Evolutionary conservation across 202 grass and related monocot genomes (phyloP).

Genomic region (Setaria italica): DNA sequence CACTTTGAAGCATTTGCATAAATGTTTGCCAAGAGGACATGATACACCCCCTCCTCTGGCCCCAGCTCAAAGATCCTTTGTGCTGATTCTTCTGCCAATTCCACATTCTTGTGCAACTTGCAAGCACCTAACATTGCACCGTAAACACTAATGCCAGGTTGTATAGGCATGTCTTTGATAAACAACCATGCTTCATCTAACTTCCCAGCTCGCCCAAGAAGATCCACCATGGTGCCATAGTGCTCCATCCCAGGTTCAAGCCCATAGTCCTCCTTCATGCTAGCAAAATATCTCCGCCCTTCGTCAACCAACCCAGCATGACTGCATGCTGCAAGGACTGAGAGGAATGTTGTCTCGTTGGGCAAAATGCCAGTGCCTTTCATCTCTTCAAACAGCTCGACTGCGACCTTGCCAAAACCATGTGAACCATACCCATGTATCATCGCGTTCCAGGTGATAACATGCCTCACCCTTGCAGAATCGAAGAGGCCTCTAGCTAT

Average conservation of each 20-base stretch:
- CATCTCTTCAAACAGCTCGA: conserved; percentile 66
- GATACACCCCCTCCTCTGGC: conserved; percentile 75
- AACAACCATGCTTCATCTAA: conserved; percentile 85
- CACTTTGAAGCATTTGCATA: conserved; percentile 89
- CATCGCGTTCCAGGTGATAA: conserved; percentile 82
- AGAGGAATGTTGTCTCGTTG: conserved; percentile 61
- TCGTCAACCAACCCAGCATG: conserved; percentile 74
- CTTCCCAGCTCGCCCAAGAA: conserved; percentile 77
- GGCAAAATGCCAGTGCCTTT: conserved; percentile 43
- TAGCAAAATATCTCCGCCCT: conserved; percentile 57
- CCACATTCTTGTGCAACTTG: conserved; percentile 79
- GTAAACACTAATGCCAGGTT: conserved; percentile 74
- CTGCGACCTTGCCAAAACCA: conserved; percentile 53
- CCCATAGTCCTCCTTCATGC: conserved; percentile 62
- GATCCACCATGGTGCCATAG: conserved; percentile 86
- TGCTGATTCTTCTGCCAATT: conserved; percentile 71
- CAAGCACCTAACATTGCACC: conserved; percentile 86
- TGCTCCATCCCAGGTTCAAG: conserved; percentile 74
- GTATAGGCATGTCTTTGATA: conserved; percentile 72
- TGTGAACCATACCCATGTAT: conserved; percentile 84
- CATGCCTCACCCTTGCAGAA: conserved; percentile 58
- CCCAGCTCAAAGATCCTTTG: conserved; percentile 70
- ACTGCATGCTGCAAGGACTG: conserved; percentile 56
- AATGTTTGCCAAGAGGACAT: conserved; percentile 88
- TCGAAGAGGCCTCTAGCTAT: conserved; percentile 65